Base-by-base conservation (phyloP, 2,329 filamentous ascomycete species). In the Talaromyces sp. region DNA sequence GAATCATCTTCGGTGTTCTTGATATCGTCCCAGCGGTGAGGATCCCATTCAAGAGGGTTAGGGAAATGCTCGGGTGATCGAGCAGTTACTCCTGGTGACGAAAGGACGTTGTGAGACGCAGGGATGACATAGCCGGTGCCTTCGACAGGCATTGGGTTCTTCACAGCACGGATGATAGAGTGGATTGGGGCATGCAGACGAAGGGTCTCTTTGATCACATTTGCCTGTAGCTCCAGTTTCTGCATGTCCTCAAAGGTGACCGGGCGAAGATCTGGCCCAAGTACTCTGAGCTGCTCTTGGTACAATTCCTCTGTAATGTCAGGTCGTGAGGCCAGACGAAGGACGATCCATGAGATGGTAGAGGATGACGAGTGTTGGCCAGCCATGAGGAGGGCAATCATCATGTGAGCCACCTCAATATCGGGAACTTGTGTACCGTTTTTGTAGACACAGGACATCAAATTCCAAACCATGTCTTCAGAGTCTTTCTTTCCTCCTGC, bases 331-430 rank as follows among this genome's bases (percentile, higher is more conserved):
- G 90, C 89, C 2, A 93, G 82, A 55, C 86, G 87, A 13, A 93
- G 81, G 66, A 93, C 77, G 65, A 91, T 90, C 89, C 89, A 93
- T 9, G 87, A 82, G 66, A 86, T 86, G n/a, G 88, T 89, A 0
- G 89, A 87, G 5, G 89, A 88, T 0, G 89, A 92, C 1, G 88
- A 89, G 77, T 93, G 90, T 70, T 95, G 90, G 56, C 90, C 90
- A 11, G 87, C 90, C 89, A 95, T 93, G 56, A 93, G 82, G 17
- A 93, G 81, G 0, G 89, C 89, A 69, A 93, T 93, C 90, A 93
- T 92, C 81, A 93, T 90, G 74, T 91, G 87, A 0, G 89, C 89
- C 56, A 93, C 85, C 70, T 93, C 89, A 66, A 86, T 82, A 71
- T 93, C 89, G 0, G 89, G 86, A 1, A 93, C 76, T 0, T 80